Conservation (phyloP, 148 eudicot species). For the Rhododendron simsii region DNA sequence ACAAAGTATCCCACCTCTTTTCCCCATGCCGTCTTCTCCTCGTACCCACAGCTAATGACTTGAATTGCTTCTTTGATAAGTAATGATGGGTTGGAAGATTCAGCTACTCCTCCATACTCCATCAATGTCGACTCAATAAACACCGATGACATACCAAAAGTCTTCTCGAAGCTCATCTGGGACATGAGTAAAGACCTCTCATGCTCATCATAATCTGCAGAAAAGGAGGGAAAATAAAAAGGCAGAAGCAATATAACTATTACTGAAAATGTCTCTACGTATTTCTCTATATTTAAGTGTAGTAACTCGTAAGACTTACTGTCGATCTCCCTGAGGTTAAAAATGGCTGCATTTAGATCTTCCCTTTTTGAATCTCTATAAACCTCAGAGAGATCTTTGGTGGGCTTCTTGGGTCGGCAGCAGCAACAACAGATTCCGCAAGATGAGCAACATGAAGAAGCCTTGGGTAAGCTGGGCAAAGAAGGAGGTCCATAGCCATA, state of each 20-base stretch:
- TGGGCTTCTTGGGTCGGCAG: constrained; percentile 59
- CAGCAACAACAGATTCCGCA: constrained; percentile 58
- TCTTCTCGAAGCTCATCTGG: constrained; percentile 95
- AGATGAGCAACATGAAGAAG: constrained; percentile 58
- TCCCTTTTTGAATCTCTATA: constrained; percentile 76
- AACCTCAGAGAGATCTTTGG: constrained; percentile 66
- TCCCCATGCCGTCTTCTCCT: constrained; percentile 99
- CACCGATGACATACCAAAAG: constrained; percentile 89
- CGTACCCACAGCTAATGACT: constrained; percentile 94
- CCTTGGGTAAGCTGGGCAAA: constrained; percentile 45
- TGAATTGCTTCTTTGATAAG: constrained; percentile 96
- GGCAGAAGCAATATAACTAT: not conserved
- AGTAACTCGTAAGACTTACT: constrained; percentile 50
- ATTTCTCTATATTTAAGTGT: not conserved
- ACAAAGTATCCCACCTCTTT: constrained; percentile 57
- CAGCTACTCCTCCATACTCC: constrained; percentile 93
- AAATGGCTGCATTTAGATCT: constrained; percentile 87
- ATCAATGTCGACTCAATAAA: constrained; percentile 91
- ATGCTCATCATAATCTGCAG: constrained; percentile 83
- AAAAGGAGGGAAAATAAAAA: not conserved
- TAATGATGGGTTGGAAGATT: constrained; percentile 72
- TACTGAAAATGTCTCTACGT: not conserved
- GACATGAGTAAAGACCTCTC: constrained; percentile 94
- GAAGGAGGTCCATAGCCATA: constrained; percentile 90
- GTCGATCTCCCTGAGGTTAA: constrained; percentile 85